phyloP scores from a whole-genome alignment of 495 filamentous ascomycete genomes.

The Penicillium lagena region DNA sequence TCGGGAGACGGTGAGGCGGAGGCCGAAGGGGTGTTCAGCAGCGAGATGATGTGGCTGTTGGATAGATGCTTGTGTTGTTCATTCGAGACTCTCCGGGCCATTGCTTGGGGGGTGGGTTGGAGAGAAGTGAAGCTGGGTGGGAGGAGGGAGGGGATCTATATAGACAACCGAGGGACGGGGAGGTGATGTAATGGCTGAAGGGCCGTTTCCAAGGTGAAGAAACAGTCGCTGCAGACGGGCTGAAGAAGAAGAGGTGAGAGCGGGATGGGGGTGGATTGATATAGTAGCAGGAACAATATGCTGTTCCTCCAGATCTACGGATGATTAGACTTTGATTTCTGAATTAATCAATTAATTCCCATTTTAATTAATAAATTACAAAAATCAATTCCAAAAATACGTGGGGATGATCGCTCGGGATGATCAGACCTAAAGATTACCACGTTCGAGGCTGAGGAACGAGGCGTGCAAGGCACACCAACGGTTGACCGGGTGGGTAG shows the following conservation, averaged over 20 bases:
- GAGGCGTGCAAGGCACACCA: no score
- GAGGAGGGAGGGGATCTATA: background rate
- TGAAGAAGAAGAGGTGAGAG: constrained; percentile 9
- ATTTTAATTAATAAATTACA: background rate
- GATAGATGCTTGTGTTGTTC: background rate
- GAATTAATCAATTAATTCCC: constrained; percentile 3
- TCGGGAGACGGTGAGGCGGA: constrained; percentile 3
- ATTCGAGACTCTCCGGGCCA: background rate
- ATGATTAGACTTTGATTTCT: constrained; percentile 16
- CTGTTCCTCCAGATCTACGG: constrained; percentile 20
- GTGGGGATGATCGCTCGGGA: constrained; percentile 24
- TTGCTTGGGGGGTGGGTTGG: background rate
- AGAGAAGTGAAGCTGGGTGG: background rate
- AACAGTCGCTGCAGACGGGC: background rate
- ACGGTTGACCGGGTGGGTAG: no score
- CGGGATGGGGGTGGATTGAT: constrained; percentile 22
- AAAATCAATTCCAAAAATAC: constrained; percentile 12
- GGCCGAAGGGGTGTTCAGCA: constrained; percentile 6
- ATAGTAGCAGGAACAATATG: constrained; percentile 12
- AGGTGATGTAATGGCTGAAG: background rate
- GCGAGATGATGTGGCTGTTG: background rate
- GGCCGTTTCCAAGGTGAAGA: no score
- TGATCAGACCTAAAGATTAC: constrained; percentile 11
- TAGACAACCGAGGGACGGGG: background rate
- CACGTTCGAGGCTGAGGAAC: no score